phyloP scores from a whole-genome alignment of 768 basidiomycete genomes.

The Tulasnella sp. region DNA sequence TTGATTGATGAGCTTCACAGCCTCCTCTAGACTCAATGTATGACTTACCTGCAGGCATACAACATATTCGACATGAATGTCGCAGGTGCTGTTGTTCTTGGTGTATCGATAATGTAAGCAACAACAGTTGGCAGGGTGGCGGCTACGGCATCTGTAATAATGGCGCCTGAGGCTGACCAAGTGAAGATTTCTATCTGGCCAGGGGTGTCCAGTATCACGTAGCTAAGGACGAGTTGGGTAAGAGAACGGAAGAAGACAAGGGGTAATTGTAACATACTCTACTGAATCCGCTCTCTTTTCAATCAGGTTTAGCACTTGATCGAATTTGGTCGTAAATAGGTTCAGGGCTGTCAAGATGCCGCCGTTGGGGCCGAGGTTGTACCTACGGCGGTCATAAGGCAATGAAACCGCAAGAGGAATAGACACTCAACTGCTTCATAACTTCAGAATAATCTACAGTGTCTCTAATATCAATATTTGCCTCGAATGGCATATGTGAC shows the following conservation, averaged over 20 bases:
- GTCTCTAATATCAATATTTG: slow-evolving; percentile 96
- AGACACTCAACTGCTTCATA: slow-evolving; percentile 87
- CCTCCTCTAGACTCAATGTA: neutral
- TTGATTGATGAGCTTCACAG: neutral
- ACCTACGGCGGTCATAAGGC: slow-evolving; percentile 39
- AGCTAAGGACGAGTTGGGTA: slow-evolving; percentile 34
- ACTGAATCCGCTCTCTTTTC: slow-evolving; percentile 82
- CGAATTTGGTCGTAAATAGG: slow-evolving; percentile 96
- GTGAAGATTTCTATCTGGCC: slow-evolving; percentile 99
- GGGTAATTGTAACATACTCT: slow-evolving; percentile 66
- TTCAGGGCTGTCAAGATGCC: slow-evolving; percentile 96
- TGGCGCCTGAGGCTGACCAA: slow-evolving; percentile 97
- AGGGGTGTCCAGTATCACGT: slow-evolving; percentile 92
- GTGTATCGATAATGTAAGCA: slow-evolving; percentile 96
- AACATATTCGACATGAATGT: slow-evolving; percentile 99
- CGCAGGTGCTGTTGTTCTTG: slow-evolving; percentile 82
- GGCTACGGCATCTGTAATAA: slow-evolving; percentile 95
- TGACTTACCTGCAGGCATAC: slow-evolving; percentile 81
- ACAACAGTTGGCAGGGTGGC: slow-evolving; percentile 87
- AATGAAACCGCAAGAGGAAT: slow-evolving; percentile 11
- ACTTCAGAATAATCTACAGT: slow-evolving; percentile 96
- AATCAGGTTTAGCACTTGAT: slow-evolving; percentile 82
- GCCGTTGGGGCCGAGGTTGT: slow-evolving; percentile 96
- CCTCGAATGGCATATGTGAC: slow-evolving; percentile 76
- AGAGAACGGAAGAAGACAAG: slow-evolving; percentile 7